These are phyloP conservation scores for Alnus glutinosa DNA, from an alignment of 306 rosid species.

Conservation along the genomic window DNA sequence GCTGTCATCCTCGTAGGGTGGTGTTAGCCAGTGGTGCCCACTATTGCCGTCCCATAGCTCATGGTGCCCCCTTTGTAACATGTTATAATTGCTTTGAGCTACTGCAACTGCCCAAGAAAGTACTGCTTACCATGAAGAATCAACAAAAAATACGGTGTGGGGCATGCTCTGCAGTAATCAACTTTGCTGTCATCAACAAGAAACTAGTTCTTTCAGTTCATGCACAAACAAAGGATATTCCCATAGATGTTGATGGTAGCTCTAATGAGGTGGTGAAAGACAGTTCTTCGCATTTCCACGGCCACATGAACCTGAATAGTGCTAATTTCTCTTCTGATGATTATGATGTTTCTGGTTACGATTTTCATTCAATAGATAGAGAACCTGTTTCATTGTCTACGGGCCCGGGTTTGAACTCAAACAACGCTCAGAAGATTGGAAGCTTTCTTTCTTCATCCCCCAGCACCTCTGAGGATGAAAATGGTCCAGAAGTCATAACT, in stretches of 20 bases:
- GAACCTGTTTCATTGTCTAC: conserved; percentile 50
- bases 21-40: conserved; percentile 44
- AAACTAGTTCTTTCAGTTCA: conserved; percentile 61
- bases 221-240: conserved; percentile 38
- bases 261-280: conserved; percentile 39
- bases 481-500: conserved; percentile 52
- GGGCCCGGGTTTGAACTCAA: conserved; percentile 44
- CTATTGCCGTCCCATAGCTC: conserved; percentile 67
- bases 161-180: conserved; percentile 71
- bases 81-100: conserved; percentile 82
- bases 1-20: conserved; percentile 52
- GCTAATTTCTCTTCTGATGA: conserved; percentile 86
- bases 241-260: conserved; percentile 35
- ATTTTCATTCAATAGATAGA: conserved; percentile 80
- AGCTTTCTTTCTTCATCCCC: conserved; percentile 74
- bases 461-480: conserved; percentile 73
- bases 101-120: conserved; percentile 78
- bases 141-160: conserved; percentile 78
- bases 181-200: conserved; percentile 49
- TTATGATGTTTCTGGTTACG: conserved; percentile 75
- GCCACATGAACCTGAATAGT: conserved; percentile 41
- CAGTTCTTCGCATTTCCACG: conserved; percentile 35
- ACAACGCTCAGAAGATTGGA: conserved; percentile 69
- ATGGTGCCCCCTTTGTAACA: conserved; percentile 90
- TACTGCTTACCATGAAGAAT: conserved; percentile 38